These are phyloP conservation scores for Penicillium parvum DNA, from an alignment of 495 filamentous ascomycete genomes.

Conservation along the genomic window DNA sequence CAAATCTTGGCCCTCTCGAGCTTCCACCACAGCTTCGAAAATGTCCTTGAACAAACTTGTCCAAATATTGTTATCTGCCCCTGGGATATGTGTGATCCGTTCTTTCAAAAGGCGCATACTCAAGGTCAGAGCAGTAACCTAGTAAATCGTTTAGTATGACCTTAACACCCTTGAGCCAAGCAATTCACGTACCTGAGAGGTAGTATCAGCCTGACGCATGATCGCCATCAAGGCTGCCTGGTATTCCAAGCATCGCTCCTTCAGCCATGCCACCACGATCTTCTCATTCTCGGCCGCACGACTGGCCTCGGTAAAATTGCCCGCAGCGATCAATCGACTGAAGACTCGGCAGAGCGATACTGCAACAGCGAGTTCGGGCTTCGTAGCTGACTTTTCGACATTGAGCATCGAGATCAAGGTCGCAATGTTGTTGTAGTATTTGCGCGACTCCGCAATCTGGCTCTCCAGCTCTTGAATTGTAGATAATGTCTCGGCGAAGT, in stretches of 20 bases:
- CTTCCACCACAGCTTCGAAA: constrained; percentile 57
- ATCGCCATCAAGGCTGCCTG: constrained; percentile 51
- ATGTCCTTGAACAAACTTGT: constrained; percentile 60
- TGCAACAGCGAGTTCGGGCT: constrained; percentile 55
- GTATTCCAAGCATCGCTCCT: constrained; percentile 67
- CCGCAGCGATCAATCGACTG: constrained; percentile 71
- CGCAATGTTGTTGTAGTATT: constrained; percentile 90
- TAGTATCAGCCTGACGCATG: constrained; percentile 48
- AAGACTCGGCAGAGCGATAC: constrained; percentile 90
- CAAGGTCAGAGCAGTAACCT: constrained; percentile 64
- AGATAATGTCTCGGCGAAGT: constrained; percentile 47
- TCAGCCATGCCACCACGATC: constrained; percentile 74
- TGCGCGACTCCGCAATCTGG: constrained; percentile 75
- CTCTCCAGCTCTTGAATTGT: constrained; percentile 67
- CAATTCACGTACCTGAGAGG: constrained; percentile 33
- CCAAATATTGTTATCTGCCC: constrained; percentile 60
- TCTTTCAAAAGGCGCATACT: constrained; percentile 81
- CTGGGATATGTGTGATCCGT: constrained; percentile 58
- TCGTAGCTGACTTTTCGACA: constrained; percentile 38
- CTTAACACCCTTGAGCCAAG: background rate
- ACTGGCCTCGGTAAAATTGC: constrained; percentile 59
- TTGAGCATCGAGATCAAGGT: constrained; percentile 60
- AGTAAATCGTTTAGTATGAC: constrained; percentile 16
- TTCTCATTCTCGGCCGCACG: constrained; percentile 65
- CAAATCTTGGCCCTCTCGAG: constrained; percentile 49